Evolutionary conservation across 2,329 filamentous ascomycete species (phyloP), one percentile per base, ranked within the genome.

Genomic region (Xylaria sp.): DNA sequence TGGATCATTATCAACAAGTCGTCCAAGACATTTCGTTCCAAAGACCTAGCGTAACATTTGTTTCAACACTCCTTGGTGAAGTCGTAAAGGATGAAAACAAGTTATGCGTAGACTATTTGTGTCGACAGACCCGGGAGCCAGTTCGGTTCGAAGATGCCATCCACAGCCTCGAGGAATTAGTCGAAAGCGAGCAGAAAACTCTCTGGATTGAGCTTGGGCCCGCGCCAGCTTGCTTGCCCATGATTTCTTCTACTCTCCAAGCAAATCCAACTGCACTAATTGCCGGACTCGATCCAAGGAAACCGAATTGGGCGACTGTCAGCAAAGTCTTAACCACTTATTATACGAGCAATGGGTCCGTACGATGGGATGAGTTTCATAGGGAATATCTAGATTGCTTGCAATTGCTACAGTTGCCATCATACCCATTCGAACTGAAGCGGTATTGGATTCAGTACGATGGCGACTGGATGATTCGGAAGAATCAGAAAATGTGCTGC

Each of bases 381-480:
- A 63, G 67, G 23, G 61, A 70, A 5, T 75, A 66, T 58, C 54
- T 69, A 42, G 25, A 59, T 13, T 61, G 60, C 4, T 69, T 72
- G 13, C 53, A 13, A 12, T 68, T 78, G 1, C 54, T 78, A 5
- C 61, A 73, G 13, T 57, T 77, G 9, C 74, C 74, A 0, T 58
- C 63, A 0, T 78, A 78, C 61, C 63, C 68, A 12, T 78, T 73
- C 51, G 72, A 77, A 53, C 44, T 73, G 2, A 75, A 77, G 65
- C 66, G 75, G 42, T 77, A 76, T 62, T 78, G 76, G 76, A 71
- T 77, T 6, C 72, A 73, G 42, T 76, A 77, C 59, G 65, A 60
- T 60, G 63, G 72, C 54, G 67, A 75, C 65, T 75, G 71, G 74
- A 32, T 62, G 29, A 50, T 60, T 50, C 37, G 73, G 25, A 61